Conservation (phyloP, 305 asterid genomes). For the Fraxinus xanthoxyloides region DNA sequence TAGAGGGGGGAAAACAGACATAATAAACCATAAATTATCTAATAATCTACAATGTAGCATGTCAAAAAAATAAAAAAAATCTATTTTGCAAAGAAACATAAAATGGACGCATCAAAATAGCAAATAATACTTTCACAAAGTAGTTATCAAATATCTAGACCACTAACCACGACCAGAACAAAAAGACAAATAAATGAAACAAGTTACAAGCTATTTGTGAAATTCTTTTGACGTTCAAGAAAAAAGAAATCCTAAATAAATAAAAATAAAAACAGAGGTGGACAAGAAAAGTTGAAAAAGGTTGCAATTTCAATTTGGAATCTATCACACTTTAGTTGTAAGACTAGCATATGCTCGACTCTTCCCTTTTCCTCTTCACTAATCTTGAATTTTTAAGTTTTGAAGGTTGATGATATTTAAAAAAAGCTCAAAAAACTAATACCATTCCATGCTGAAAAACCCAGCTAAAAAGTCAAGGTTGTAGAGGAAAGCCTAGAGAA, state of each 20-base stretch:
- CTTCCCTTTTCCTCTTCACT: neutral
- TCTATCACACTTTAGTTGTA: neutral
- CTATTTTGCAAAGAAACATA: neutral
- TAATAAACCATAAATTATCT: neutral
- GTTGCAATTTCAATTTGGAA: neutral
- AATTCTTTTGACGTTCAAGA: neutral
- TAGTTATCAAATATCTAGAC: neutral
- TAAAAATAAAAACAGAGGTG: neutral
- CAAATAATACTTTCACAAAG: neutral
- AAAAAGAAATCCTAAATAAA: neutral
- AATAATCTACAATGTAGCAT: neutral
- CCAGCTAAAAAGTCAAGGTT: neutral
- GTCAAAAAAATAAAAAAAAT: neutral
- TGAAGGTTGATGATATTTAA: neutral
- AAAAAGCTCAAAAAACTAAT: neutral
- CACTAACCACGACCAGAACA: neutral
- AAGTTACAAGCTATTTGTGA: neutral
- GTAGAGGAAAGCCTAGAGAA: neutral
- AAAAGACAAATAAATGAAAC: neutral
- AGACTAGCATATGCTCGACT: neutral
- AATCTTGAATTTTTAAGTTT: neutral
- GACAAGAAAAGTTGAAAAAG: neutral
- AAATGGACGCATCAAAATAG: neutral
- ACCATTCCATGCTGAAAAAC: neutral
- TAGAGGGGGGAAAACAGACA: neutral